phyloP scores from a whole-genome alignment of 2,329 filamentous ascomycete species.

The Penicillium sp. region DNA sequence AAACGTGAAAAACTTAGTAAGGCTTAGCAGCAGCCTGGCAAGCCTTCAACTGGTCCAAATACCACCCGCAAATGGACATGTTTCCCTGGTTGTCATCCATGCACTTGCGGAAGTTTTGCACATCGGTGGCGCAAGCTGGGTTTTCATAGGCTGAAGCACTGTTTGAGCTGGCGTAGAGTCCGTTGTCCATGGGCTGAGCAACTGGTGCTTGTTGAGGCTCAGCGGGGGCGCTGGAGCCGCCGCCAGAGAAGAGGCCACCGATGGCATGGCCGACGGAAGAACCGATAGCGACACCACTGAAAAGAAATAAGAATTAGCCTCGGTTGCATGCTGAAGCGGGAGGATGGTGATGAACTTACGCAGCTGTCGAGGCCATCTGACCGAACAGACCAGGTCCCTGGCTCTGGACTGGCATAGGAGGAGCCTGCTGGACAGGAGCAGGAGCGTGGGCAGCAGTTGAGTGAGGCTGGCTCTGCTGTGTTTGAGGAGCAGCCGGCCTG shows the following conservation, averaged over 20 bases:
- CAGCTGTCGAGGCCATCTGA: slow-evolving; percentile 96
- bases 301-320: not conserved
- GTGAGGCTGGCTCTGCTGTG: slow-evolving; percentile 63
- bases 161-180: slow-evolving; percentile 40
- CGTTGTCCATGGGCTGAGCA: slow-evolving; percentile 48
- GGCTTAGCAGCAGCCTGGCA: slow-evolving; percentile 73
- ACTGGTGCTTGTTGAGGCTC: slow-evolving; percentile 48
- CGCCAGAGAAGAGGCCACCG: slow-evolving; percentile 79
- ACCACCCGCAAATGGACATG: slow-evolving; percentile 96
- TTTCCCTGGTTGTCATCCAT: slow-evolving; percentile 93
- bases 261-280: slow-evolving; percentile 94
- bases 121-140: slow-evolving; percentile 73
- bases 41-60: slow-evolving; percentile 92
- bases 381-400: slow-evolving; percentile 72
- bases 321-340: not conserved
- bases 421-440: slow-evolving; percentile 41
- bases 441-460: slow-evolving; percentile 58
- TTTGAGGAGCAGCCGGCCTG: slow-evolving; percentile 49
- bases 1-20: slow-evolving; percentile 50
- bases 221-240: slow-evolving; percentile 57
- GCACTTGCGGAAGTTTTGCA: slow-evolving; percentile 86
- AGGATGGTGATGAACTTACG: slow-evolving; percentile 60
- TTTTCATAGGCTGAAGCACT: slow-evolving; percentile 35
- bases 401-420: slow-evolving; percentile 49
- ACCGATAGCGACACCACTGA: slow-evolving; percentile 91